phyloP scores from a whole-genome alignment of 2,329 filamentous ascomycete species.

The Colletotrichum sp. region DNA sequence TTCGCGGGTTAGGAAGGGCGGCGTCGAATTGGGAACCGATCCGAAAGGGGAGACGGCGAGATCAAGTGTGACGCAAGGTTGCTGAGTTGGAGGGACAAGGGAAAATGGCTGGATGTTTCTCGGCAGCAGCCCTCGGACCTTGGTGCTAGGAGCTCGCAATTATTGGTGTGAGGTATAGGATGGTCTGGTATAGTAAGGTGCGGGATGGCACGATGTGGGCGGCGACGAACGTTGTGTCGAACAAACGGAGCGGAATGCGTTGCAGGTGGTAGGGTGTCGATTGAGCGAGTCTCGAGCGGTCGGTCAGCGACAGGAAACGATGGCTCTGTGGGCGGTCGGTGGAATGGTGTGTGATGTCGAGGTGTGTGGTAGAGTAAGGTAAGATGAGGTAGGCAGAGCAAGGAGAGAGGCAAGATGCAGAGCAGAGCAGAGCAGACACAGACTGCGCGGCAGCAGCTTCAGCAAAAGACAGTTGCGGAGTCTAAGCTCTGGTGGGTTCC shows the following conservation, averaged over 20 bases:
- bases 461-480: constrained; percentile 5
- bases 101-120: background rate
- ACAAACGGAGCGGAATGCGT: background rate
- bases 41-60: background rate
- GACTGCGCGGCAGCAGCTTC: constrained; percentile 8
- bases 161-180: constrained; percentile 7
- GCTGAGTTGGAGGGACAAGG: constrained; percentile 2
- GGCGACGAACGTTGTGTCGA: constrained; percentile 1
- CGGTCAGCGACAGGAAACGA: background rate
- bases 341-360: background rate
- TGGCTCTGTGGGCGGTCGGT: background rate
- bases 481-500: constrained; percentile 28
- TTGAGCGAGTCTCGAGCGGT: background rate
- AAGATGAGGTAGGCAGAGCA: background rate
- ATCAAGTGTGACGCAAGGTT: constrained; percentile 4
- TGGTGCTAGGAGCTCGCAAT: background rate
- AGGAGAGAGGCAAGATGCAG: background rate
- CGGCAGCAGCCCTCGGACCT: constrained; percentile 4
- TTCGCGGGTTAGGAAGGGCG: constrained; percentile 6
- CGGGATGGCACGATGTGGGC: background rate
- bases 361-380: background rate
- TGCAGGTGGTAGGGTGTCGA: background rate
- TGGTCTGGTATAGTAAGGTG: constrained; percentile 6
- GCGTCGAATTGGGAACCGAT: constrained; percentile 14
- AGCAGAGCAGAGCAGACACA: background rate